Percentiles rank a stretch among this genome's conserved stretches.
Conservation (phyloP, 2,329 filamentous ascomycete species). For the Tolypocladium tropicale region DNA sequence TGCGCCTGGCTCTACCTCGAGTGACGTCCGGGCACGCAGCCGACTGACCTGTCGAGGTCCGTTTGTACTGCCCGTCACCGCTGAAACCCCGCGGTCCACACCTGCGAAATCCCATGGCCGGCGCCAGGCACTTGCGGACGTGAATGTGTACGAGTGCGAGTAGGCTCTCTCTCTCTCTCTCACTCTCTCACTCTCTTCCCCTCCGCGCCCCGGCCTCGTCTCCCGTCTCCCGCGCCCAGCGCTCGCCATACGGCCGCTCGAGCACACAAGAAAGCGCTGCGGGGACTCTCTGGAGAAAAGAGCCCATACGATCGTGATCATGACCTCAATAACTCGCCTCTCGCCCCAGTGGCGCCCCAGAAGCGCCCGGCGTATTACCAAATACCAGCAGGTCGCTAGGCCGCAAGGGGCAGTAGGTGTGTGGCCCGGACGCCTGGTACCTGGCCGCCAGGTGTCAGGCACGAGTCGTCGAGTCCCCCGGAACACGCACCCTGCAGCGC, state of each 20-base stretch:
- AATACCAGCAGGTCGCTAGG: constrained; percentile 18
- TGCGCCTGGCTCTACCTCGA: neutral
- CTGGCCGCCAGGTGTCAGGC: constrained; percentile 17
- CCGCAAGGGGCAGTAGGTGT: constrained; percentile 16
- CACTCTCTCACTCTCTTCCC: no score
- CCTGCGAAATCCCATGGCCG: neutral
- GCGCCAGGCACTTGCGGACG: neutral
- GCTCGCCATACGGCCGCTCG: neutral
- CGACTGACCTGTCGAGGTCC: no score
- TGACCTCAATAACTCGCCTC: constrained; percentile 12
- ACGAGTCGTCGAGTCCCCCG: constrained; percentile 6
- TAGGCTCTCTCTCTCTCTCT: no score
- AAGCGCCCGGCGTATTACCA: constrained; percentile 18
- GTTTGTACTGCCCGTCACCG: neutral
- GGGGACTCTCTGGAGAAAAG: neutral
- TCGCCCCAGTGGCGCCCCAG: neutral
- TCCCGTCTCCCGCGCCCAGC: no score
- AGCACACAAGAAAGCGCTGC: neutral
- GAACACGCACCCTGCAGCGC: constrained; percentile 1
- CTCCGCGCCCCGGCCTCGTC: no score
- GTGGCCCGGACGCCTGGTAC: constrained; percentile 14
- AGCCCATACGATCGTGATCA: constrained; percentile 18
- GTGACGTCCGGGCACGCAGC: neutral
- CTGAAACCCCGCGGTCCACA: neutral
- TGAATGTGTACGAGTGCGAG: no score